Percentiles rank a stretch among this genome's conserved stretches.
phyloP scores from a whole-genome alignment of 106 monocot species.

The Dendrobium nobile region DNA sequence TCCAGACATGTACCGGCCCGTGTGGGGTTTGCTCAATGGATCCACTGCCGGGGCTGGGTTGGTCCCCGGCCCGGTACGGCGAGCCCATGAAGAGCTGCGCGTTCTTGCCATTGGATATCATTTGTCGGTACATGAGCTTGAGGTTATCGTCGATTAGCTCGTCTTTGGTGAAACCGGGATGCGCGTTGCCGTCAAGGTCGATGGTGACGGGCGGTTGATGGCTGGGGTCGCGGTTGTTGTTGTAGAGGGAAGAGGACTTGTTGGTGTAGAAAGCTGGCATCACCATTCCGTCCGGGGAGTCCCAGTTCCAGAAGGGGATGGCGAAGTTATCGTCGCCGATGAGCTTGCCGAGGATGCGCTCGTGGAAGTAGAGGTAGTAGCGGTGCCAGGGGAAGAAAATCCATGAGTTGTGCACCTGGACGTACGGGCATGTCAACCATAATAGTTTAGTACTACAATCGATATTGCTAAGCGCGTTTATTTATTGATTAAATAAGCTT shows the following conservation, averaged over 20 bases:
- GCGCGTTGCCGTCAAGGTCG: conserved; percentile 24
- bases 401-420: conserved; percentile 30
- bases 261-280: conserved; percentile 26
- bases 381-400: conserved; percentile 49
- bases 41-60: conserved; percentile 25
- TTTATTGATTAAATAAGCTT: too few relatives aligned
- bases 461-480: too few relatives aligned
- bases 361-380: conserved; percentile 33
- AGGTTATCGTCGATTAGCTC: conserved; percentile 41
- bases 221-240: conserved; percentile 15
- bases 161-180: not conserved
- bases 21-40: conserved; percentile 37
- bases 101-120: conserved; percentile 40
- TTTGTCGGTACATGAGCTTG: conserved; percentile 47
- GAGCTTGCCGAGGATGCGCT: conserved; percentile 42
- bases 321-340: conserved; percentile 41
- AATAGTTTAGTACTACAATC: too few relatives aligned
- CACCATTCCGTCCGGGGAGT: conserved; percentile 25
- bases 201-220: conserved; percentile 28
- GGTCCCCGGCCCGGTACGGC: conserved; percentile 31
- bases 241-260: conserved; percentile 26
- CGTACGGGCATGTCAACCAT: conserved; percentile 1
- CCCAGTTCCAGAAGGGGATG: conserved; percentile 46
- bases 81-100: conserved; percentile 41
- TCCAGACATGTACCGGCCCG: conserved; percentile 27